Percentiles rank a stretch among this genome's conserved stretches.
Evolutionary conservation across 2,329 filamentous ascomycete genomes (phyloP).

Genomic region (Trichoderma lentiforme): DNA sequence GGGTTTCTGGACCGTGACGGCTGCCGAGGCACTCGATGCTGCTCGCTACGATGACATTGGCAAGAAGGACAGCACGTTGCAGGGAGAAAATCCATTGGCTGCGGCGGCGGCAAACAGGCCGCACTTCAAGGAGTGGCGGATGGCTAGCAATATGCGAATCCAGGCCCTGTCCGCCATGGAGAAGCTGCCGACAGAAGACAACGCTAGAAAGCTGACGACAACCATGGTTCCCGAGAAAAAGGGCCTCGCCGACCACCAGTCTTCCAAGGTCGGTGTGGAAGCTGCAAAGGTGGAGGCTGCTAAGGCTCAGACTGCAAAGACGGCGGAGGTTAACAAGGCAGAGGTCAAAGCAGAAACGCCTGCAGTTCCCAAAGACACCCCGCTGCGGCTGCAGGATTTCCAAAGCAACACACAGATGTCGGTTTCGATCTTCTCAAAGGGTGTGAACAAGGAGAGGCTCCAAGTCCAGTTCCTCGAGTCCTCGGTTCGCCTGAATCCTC

Average conservation of each 20-base stretch:
- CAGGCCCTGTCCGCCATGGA: constrained; percentile 47
- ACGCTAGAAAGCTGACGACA: constrained; percentile 45
- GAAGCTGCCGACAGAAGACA: constrained; percentile 42
- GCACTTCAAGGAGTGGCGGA: constrained; percentile 33
- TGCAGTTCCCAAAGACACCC: constrained; percentile 24
- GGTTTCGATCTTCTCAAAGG: constrained; percentile 43
- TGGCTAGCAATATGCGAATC: constrained; percentile 45
- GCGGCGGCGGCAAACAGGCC: not conserved
- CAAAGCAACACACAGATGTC: constrained; percentile 35
- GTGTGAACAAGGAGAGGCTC: constrained; percentile 40
- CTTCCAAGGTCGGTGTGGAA: not conserved
- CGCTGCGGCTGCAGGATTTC: constrained; percentile 34
- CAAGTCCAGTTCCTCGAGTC: constrained; percentile 33
- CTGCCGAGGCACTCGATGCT: constrained; percentile 29
- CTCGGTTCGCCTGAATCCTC: constrained; percentile 28
- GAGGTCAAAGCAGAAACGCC: not conserved
- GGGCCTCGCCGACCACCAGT: constrained; percentile 24
- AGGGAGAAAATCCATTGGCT: not conserved
- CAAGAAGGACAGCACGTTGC: constrained; percentile 18
- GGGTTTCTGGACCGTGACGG: constrained; percentile 47
- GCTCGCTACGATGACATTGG: constrained; percentile 33
- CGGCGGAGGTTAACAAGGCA: not conserved
- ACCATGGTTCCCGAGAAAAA: constrained; percentile 31
- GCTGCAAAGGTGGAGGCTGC: not conserved
- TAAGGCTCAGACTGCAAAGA: constrained; percentile 13